Conservation (phyloP, 345 rosid species). For the Euclidium syriacum region DNA sequence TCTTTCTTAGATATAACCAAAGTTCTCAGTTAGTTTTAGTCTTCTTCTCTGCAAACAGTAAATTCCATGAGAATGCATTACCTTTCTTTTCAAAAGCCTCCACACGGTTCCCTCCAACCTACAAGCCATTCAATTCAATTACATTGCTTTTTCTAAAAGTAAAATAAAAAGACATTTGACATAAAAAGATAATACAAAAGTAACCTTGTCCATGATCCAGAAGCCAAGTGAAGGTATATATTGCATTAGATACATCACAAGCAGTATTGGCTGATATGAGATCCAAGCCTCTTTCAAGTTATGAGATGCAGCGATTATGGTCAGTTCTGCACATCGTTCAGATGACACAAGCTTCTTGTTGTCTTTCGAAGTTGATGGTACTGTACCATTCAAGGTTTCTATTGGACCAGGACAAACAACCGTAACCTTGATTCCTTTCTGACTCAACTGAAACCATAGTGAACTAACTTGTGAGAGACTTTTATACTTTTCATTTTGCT, state of each 20-base stretch:
- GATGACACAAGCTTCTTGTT: conserved; percentile 73
- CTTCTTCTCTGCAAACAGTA: conserved; percentile 69
- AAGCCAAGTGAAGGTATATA: conserved; percentile 79
- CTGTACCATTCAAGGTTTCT: conserved; percentile 58
- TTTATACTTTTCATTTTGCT: not conserved
- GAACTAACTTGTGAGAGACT: not conserved
- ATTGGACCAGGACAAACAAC: conserved; percentile 95
- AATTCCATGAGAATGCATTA: conserved; percentile 59
- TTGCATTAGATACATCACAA: conserved; percentile 86
- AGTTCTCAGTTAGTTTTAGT: conserved; percentile 53
- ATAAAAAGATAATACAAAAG: too few relatives aligned
- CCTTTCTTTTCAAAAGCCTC: conserved; percentile 72
- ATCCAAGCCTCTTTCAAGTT: conserved; percentile 94
- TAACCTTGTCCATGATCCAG: conserved; percentile 98
- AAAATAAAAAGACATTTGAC: too few relatives aligned
- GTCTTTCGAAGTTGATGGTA: conserved; percentile 42
- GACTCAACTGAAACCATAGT: conserved; percentile 49
- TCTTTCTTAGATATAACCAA: not conserved
- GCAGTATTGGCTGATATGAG: conserved; percentile 89
- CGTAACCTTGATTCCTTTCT: conserved; percentile 85
- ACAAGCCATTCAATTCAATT: too few relatives aligned
- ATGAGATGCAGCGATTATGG: conserved; percentile 74
- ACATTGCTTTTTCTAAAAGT: too few relatives aligned
- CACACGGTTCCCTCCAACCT: conserved; percentile 72
- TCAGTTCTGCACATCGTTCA: conserved; percentile 79